Percentiles rank a stretch among this genome's conserved stretches.
These are phyloP conservation scores for Gossypium schwendimanii DNA, from an alignment of 441 rosid genomes.

Conservation along the genomic window DNA sequence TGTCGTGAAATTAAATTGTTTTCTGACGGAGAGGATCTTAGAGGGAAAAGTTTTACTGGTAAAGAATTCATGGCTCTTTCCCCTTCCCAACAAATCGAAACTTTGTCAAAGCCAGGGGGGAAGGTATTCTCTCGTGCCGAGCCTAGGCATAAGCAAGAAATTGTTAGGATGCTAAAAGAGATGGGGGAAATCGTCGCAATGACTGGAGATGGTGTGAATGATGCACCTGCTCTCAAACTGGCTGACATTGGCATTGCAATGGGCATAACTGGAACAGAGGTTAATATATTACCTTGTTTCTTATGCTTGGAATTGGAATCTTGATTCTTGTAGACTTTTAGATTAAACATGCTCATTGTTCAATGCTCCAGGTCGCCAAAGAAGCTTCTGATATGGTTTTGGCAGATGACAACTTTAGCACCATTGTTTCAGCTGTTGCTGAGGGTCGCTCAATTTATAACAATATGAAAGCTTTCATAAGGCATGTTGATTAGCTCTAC, in stretches of 20 bases:
- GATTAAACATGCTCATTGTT: neutral
- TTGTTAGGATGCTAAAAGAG: constrained; percentile 73
- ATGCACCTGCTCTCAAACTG: constrained; percentile 87
- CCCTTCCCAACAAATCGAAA: constrained; percentile 36
- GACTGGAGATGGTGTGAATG: constrained; percentile 96
- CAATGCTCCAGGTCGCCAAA: constrained; percentile 36
- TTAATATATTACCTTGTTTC: constrained; percentile 22
- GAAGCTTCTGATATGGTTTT: constrained; percentile 96
- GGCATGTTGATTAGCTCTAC: constrained; percentile 24
- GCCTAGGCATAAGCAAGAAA: constrained; percentile 88
- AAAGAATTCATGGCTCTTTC: constrained; percentile 70
- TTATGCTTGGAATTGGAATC: neutral
- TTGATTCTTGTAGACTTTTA: neutral
- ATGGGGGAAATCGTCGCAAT: constrained; percentile 85
- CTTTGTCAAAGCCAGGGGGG: constrained; percentile 63
- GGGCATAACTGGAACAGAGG: constrained; percentile 95
- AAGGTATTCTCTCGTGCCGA: constrained; percentile 85
- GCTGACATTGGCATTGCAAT: constrained; percentile 92
- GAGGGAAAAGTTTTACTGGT: constrained; percentile 57
- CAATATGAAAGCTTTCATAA: constrained; percentile 88
- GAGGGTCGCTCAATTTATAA: constrained; percentile 86
- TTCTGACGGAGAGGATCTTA: constrained; percentile 43
- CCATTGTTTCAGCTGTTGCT: constrained; percentile 71
- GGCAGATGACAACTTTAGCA: constrained; percentile 82
- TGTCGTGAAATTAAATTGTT: constrained; percentile 65